Percentiles rank a stretch among this genome's conserved stretches.
These are phyloP conservation scores for Coniochaeta sp. DNA, from an alignment of 2,329 filamentous ascomycete species.

Conservation along the genomic window DNA sequence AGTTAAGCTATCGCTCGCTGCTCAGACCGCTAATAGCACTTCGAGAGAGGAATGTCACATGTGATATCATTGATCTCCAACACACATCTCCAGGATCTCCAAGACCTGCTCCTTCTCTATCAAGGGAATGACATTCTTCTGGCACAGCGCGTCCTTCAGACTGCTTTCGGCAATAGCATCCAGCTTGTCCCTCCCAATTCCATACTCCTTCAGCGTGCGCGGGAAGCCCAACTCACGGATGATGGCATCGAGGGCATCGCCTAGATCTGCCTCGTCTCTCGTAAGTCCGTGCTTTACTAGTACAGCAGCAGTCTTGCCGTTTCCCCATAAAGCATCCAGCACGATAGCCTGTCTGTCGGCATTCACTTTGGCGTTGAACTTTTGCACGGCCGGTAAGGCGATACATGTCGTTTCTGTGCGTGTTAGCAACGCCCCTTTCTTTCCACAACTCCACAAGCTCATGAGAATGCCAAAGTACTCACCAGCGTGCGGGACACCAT, in stretches of 20 bases:
- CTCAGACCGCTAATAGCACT: too few species aligned
- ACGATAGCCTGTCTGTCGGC: conserved; percentile 29
- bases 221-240: conserved; percentile 43
- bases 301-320: conserved; percentile 22
- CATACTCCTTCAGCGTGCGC: conserved; percentile 36
- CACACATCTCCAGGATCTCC: conserved; percentile 35
- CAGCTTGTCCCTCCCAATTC: conserved; percentile 36
- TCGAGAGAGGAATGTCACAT: too few species aligned
- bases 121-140: conserved; percentile 38
- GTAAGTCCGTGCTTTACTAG: conserved; percentile 15
- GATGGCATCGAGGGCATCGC: conserved; percentile 38
- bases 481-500: conserved; percentile 27
- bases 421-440: not conserved
- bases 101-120: conserved; percentile 34
- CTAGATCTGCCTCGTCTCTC: conserved; percentile 28
- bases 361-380: conserved; percentile 35
- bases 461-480: conserved; percentile 14
- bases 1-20: too few species aligned
- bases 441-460: not conserved
- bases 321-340: conserved; percentile 27
- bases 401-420: conserved; percentile 49
- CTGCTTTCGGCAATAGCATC: conserved; percentile 35
- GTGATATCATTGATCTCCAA: conserved; percentile 6
- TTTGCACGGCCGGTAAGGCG: conserved; percentile 42
- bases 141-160: conserved; percentile 35